Evolutionary conservation across 176 grass and related monocot species (phyloP).

Genomic region (Olyra latifolia): DNA sequence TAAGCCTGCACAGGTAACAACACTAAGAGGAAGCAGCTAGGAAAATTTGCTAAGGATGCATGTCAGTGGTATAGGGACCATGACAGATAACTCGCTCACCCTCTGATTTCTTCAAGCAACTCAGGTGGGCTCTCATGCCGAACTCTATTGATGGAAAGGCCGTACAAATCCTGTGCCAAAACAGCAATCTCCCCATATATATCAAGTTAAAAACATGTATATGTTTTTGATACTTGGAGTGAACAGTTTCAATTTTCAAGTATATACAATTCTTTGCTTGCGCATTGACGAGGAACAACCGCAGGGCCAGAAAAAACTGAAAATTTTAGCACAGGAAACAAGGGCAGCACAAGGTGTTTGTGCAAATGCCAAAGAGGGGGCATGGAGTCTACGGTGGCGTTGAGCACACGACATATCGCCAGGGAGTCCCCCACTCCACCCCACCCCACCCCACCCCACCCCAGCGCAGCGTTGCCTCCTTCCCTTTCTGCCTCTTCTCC

Average conservation of each 20-base stretch:
- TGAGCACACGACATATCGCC: conserved; percentile 89
- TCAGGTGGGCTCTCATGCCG: conserved; percentile 72
- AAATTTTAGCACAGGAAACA: neutral
- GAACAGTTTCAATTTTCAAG: neutral
- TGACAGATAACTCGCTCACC: conserved; percentile 23
- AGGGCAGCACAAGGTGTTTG: neutral
- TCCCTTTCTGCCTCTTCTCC: too few relatives aligned
- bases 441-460: too few relatives aligned
- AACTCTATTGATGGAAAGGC: conserved; percentile 82
- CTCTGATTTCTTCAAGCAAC: conserved; percentile 76
- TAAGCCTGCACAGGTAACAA: conserved; percentile 46
- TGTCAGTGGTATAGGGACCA: neutral
- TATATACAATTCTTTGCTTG: neutral
- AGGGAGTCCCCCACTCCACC: conserved; percentile 62
- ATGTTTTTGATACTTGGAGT: neutral
- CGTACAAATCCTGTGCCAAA: conserved; percentile 92
- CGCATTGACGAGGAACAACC: neutral
- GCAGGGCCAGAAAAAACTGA: neutral
- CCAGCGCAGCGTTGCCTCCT: too few relatives aligned
- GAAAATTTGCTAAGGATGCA: neutral
- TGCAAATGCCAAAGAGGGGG: conserved; percentile 8
- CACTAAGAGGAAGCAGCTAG: too few relatives aligned
- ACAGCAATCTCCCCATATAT: neutral
- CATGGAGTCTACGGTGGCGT: conserved; percentile 86
- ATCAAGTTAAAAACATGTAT: neutral